Conservation (phyloP, 257 asterid species). For the Lantana camara region DNA sequence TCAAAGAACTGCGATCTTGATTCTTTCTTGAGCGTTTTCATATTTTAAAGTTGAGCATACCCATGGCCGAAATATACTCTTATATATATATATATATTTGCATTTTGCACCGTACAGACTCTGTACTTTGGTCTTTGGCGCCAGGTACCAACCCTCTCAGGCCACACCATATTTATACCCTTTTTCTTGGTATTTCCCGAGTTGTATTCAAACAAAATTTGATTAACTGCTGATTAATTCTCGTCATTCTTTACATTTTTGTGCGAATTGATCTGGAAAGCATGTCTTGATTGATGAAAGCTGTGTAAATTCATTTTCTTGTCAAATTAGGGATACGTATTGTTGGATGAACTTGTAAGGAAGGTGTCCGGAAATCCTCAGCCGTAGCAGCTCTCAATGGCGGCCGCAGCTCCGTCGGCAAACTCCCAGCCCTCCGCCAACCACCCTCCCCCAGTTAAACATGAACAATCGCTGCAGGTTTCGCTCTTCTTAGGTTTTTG, state of each 20-base stretch:
- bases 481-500: neutral
- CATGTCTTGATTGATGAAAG: neutral
- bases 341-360: constrained; percentile 7
- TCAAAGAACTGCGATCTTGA: no score
- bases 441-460: constrained; percentile 9
- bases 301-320: neutral
- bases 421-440: constrained; percentile 23
- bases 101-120: no score
- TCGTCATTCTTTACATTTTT: neutral
- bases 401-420: constrained; percentile 27
- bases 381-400: constrained; percentile 9
- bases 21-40: no score
- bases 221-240: neutral
- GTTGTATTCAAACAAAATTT: neutral
- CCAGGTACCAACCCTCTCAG: constrained; percentile 8
- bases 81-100: no score
- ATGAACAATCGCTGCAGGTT: constrained; percentile 26
- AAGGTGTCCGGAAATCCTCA: neutral
- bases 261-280: neutral
- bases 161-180: neutral
- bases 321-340: constrained; percentile 4
- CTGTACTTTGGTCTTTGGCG: constrained; percentile 10
- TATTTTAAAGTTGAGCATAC: no score
- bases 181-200: neutral
- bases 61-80: no score